phyloP scores from a whole-genome alignment of 106 monocot genomes.

The Allium cepa region DNA sequence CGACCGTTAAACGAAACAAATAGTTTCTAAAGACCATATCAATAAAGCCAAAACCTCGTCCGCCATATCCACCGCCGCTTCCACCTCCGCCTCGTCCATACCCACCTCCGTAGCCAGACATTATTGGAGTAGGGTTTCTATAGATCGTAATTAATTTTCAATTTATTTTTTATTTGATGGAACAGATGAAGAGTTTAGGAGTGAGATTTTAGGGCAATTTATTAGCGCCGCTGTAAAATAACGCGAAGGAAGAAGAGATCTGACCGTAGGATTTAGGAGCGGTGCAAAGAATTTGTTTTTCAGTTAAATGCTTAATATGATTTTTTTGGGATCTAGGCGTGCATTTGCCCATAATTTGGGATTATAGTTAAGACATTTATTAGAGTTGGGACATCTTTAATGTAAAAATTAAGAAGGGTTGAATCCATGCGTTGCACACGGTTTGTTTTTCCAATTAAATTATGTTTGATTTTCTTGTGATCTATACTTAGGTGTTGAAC shows the following conservation, averaged over 20 bases:
- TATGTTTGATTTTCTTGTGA: no score
- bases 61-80: slow-evolving; percentile 40
- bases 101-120: slow-evolving; percentile 37
- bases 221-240: background rate
- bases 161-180: background rate
- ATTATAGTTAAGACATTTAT: no score
- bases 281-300: no score
- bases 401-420: no score
- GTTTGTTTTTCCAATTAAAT: no score
- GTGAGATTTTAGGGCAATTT: background rate
- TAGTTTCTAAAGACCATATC: background rate
- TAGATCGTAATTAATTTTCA: no score
- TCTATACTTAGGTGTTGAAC: no score
- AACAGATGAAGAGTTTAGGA: background rate
- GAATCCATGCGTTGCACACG: no score
- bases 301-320: no score
- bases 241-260: background rate
- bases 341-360: no score
- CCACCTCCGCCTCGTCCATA: slow-evolving; percentile 17
- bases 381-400: no score
- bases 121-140: slow-evolving; percentile 19
- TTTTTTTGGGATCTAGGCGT: no score
- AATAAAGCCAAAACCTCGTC: slow-evolving; percentile 22
- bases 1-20: background rate
- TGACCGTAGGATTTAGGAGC: slow-evolving; percentile 2